Evolutionary conservation across 768 basidiomycete species (phyloP).

Genomic region (Tricholoma hemisulphureum): DNA sequence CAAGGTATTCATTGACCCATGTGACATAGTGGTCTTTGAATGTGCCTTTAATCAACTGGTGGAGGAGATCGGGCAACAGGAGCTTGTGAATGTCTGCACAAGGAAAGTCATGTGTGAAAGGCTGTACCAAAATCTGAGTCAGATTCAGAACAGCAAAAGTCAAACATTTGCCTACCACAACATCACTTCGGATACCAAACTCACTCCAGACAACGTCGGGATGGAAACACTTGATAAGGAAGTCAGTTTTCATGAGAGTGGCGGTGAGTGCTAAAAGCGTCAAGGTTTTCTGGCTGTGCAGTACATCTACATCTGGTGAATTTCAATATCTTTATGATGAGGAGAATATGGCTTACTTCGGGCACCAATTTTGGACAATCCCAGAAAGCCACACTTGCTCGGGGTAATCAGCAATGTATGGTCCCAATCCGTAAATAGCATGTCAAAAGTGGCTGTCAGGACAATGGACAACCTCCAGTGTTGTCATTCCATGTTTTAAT

Average conservation of each 20-base stretch:
- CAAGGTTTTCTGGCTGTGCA: neutral
- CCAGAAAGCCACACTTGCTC: slow-evolving; percentile 31
- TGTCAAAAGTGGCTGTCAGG: slow-evolving; percentile 28
- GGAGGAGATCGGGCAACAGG: too few species aligned
- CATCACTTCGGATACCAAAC: slow-evolving; percentile 1
- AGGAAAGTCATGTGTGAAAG: slow-evolving; percentile 4
- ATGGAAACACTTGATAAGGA: neutral
- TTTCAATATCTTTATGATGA: too few species aligned
- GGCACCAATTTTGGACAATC: slow-evolving; percentile 31
- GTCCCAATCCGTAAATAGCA: too few species aligned
- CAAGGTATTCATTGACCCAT: slow-evolving; percentile 26
- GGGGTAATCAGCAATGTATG: too few species aligned
- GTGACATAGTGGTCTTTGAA: neutral
- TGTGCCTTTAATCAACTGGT: too few species aligned
- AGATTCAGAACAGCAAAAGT: neutral
- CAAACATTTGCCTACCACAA: neutral
- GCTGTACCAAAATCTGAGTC: neutral
- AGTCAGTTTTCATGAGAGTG: neutral
- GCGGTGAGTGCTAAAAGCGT: neutral
- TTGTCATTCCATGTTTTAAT: slow-evolving; percentile 24
- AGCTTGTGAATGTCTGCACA: slow-evolving; percentile 25
- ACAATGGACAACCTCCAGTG: slow-evolving; percentile 22
- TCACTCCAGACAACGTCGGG: neutral
- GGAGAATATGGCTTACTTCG: too few species aligned
- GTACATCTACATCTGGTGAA: slow-evolving; percentile 23